Base-by-base conservation (phyloP, 306 rosid genomes). In the Acacia melanoxylon region DNA sequence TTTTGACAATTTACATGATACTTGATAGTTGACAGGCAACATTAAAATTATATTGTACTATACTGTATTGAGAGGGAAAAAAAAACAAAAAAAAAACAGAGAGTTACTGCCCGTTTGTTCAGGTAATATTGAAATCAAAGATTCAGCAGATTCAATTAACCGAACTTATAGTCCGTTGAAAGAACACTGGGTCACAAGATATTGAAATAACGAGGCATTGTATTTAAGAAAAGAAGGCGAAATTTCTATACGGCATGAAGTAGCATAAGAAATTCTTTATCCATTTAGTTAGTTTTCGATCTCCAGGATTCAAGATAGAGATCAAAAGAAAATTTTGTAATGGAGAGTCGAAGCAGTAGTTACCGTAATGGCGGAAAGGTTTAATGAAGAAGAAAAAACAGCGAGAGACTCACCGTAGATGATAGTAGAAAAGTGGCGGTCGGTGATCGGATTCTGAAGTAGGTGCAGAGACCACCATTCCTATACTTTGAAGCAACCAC, bases 401-500 rank as follows among this genome's bases (percentile, higher is more conserved):
- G 25, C 16, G 10, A 54, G 54, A 13, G 52, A 56, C 84, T 82
- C 67, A 94, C 97, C 94, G 87, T 83, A 85, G 74, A 91, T 67
- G 84, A 89, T 87, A 48, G 90, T 86, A 2, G 91, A 31, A 31
- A 31, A 31, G 35, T 31, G 85, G 69, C 89, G 87, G 74, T 80
- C 37, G 89, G 41, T 84, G 41, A 72, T 94, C 94, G 40, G 90
- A 7, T 72, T 90, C 92, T 66, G 82, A 62, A 62, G 81, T 76
- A 72, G 82, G 79, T 78, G 88, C 86, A 74, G 91, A 80, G 41
- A 52, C 75, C 77, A 92, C 91, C 97, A 92, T 91, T 14, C 83
- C 70, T 44, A 24, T 24, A 2, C 54, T 41, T 69, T 42, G 20
- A 69, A 41, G 52, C 75, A 70, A 42, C 19, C 20, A 35, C 49